Evolutionary conservation across 805 yeast genomes (phyloP).

Genomic region (Monosporozyma servazzii): DNA sequence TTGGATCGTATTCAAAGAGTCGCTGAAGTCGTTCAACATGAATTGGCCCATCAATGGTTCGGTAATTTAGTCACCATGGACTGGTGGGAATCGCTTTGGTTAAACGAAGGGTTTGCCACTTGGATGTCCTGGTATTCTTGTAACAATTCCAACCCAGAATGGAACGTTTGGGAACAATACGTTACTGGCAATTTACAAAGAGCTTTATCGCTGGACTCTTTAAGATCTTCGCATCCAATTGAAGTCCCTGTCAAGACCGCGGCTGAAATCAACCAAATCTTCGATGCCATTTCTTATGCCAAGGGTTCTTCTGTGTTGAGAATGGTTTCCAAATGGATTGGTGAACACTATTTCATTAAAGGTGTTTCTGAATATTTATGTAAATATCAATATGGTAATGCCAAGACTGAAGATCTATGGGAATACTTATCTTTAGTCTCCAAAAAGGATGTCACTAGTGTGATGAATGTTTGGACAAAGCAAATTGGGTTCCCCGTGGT

Average conservation of each 20-base stretch:
- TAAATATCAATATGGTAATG: slow-evolving; percentile 56
- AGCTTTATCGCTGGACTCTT: slow-evolving; percentile 45
- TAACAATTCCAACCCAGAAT: slow-evolving; percentile 63
- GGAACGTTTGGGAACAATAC: slow-evolving; percentile 52
- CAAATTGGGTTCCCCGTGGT: slow-evolving; percentile 68
- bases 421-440: slow-evolving; percentile 51
- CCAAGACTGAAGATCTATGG: slow-evolving; percentile 70
- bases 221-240: slow-evolving; percentile 65
- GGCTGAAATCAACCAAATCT: slow-evolving; percentile 70
- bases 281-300: slow-evolving; percentile 71
- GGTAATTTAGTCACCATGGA: slow-evolving; percentile 85
- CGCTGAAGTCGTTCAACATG: slow-evolving; percentile 77
- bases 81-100: slow-evolving; percentile 92
- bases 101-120: slow-evolving; percentile 85
- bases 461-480: slow-evolving; percentile 66
- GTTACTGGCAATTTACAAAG: slow-evolving; percentile 14
- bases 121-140: slow-evolving; percentile 54
- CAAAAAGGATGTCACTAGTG: slow-evolving; percentile 46
- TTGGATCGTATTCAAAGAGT: slow-evolving; percentile 48
- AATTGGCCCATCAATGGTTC: slow-evolving; percentile 87
- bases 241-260: slow-evolving; percentile 76
- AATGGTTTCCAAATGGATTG: slow-evolving; percentile 67
- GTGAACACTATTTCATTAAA: slow-evolving; percentile 55
- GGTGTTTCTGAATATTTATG: slow-evolving; percentile 68
- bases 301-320: slow-evolving; percentile 73